These are phyloP conservation scores for Globisporangium paroecandrum DNA, from an alignment of 352 stramenopile genomes.

Conservation along the genomic window DNA sequence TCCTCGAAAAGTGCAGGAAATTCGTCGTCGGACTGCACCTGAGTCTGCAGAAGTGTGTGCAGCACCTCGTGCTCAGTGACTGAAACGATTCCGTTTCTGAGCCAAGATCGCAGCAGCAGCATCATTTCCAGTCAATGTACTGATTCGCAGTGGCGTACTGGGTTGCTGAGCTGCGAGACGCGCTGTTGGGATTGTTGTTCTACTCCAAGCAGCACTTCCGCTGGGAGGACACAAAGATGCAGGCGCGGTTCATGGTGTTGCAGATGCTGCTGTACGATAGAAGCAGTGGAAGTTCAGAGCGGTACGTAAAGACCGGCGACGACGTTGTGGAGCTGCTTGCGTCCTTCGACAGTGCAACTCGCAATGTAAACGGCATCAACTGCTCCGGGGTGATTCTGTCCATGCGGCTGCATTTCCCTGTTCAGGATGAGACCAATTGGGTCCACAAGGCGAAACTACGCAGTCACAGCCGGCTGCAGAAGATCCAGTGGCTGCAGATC, in stretches of 20 bases:
- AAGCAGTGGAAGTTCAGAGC: background rate
- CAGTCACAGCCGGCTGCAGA: background rate
- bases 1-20: background rate
- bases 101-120: background rate
- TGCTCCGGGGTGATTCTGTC: background rate
- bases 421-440: background rate
- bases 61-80: background rate
- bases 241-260: conserved; percentile 2
- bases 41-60: background rate
- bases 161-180: background rate
- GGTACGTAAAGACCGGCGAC: background rate
- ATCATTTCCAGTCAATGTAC: background rate
- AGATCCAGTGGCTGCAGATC: conserved; percentile 3
- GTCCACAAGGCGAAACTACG: conserved; percentile 1
- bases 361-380: background rate
- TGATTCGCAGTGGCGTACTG: background rate
- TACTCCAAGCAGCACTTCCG: conserved; percentile 1
- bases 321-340: background rate
- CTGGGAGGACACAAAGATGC: background rate
- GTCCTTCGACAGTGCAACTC: background rate
- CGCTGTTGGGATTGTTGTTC: background rate
- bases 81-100: background rate
- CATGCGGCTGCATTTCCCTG: background rate
- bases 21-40: background rate
- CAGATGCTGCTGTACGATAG: conserved; percentile 1